Evolutionary conservation across 805 yeast genomes (phyloP).

Genomic region (Myxozyma vanderwaltii): DNA sequence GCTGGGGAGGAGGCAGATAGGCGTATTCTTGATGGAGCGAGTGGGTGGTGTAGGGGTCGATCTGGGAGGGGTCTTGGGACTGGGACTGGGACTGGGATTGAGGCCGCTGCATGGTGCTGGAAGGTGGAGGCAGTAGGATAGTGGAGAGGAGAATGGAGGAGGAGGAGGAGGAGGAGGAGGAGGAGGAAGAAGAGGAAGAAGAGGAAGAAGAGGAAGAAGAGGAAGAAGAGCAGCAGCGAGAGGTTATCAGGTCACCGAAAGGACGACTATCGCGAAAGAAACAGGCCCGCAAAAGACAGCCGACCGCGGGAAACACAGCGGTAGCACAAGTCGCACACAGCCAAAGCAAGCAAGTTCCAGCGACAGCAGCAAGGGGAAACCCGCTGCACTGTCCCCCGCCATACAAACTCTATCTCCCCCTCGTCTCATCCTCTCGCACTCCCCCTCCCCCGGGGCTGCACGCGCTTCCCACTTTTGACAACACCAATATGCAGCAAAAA

Average conservation of each 20-base stretch:
- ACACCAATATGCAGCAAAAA: background rate
- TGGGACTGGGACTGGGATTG: background rate
- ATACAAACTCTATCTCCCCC: background rate
- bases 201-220: background rate
- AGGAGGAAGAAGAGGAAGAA: background rate
- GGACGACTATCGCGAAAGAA: too few relatives aligned
- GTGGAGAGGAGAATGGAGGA: slow-evolving; percentile 2
- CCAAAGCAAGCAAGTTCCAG: background rate
- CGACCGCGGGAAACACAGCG: background rate
- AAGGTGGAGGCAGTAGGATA: too few relatives aligned
- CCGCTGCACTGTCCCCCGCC: background rate
- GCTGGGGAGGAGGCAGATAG: background rate
- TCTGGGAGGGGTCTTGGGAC: background rate
- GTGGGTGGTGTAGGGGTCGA: too few relatives aligned
- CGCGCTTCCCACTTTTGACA: background rate
- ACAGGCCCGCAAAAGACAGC: too few relatives aligned
- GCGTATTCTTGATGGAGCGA: background rate
- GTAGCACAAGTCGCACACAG: background rate
- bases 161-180: background rate
- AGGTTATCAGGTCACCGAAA: too few relatives aligned
- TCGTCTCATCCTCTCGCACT: background rate
- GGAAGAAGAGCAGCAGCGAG: background rate
- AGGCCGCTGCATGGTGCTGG: too few relatives aligned
- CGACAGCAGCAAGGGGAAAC: slow-evolving; percentile 4
- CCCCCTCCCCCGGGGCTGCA: too few relatives aligned